phyloP scores from a whole-genome alignment of 169 alveolate species.

The Fabrea salina region DNA sequence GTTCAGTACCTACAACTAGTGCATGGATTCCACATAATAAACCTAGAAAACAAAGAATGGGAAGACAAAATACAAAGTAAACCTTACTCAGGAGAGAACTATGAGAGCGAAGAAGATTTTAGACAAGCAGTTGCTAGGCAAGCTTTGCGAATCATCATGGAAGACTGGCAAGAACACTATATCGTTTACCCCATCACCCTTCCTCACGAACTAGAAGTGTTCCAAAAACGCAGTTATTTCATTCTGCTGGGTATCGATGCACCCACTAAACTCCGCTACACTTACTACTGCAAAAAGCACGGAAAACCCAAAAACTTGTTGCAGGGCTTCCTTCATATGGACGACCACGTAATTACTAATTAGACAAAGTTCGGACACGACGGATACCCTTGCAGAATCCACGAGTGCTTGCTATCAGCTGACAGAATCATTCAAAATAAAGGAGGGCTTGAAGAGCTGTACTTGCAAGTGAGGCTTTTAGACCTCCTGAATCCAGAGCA shows the following conservation, averaged over 20 bases:
- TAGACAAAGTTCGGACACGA: constrained; percentile 25
- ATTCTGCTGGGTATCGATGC: constrained; percentile 2
- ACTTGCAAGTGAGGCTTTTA: background rate
- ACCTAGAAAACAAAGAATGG: constrained; percentile 21
- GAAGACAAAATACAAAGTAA: constrained; percentile 22
- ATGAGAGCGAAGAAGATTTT: background rate
- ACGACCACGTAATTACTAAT: constrained; percentile 10
- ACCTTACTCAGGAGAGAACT: background rate
- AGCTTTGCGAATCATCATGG: background rate
- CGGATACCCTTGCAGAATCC: constrained; percentile 15
- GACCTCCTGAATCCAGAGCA: constrained; percentile 31
- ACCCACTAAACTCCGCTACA: constrained; percentile 1
- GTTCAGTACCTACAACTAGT: constrained; percentile 2
- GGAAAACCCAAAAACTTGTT: constrained; percentile 24
- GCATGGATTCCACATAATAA: constrained; percentile 9
- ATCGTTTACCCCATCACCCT: constrained; percentile 12
- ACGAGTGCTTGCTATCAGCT: constrained; percentile 1
- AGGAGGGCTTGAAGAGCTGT: constrained; percentile 3
- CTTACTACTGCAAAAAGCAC: constrained; percentile 16
- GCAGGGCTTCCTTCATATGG: constrained; percentile 18
- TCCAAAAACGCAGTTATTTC: constrained; percentile 27
- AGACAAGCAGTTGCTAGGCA: background rate
- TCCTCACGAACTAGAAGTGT: constrained; percentile 3
- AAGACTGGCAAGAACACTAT: background rate
- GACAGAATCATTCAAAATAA: constrained; percentile 16